These are phyloP conservation scores for Boletellus deceptivus DNA, from an alignment of 1,284 basidiomycete species.

Conservation along the genomic window DNA sequence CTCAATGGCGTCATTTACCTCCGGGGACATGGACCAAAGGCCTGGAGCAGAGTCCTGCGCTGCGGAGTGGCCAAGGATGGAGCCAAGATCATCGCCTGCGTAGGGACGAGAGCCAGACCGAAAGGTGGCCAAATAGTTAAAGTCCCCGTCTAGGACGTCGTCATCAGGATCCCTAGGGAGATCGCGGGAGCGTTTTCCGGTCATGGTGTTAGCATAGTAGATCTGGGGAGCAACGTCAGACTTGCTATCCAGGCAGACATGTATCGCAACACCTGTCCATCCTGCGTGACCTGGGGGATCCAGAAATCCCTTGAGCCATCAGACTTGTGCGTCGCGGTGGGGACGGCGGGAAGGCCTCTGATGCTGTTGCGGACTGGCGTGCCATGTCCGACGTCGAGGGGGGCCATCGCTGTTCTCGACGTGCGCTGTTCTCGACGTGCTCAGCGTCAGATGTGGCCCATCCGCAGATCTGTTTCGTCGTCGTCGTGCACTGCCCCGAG, in stretches of 20 bases:
- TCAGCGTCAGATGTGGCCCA: constrained; percentile 5
- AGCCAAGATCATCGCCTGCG: constrained; percentile 9
- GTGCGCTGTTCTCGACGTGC: constrained; percentile 9
- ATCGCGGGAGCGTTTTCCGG: constrained; percentile 29
- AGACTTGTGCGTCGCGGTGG: constrained; percentile 5
- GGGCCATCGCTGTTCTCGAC: constrained; percentile 22
- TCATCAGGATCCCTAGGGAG: constrained; percentile 28
- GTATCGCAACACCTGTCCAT: constrained; percentile 27
- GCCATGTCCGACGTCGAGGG: constrained; percentile 6
- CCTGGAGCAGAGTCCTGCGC: neutral
- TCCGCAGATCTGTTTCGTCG: constrained; percentile 1
- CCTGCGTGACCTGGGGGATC: constrained; percentile 32
- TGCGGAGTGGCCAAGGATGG: constrained; percentile 1
- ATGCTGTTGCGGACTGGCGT: constrained; percentile 17
- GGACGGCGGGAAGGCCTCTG: constrained; percentile 31
- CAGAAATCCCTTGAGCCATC: constrained; percentile 26
- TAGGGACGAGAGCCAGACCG: constrained; percentile 14
- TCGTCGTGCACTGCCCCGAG: constrained; percentile 2
- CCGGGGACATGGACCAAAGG: neutral
- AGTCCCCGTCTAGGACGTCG: constrained; percentile 10
- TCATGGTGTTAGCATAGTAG: constrained; percentile 33
- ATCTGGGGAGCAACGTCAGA: constrained; percentile 17
- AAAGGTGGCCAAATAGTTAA: constrained; percentile 13
- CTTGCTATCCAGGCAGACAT: neutral
- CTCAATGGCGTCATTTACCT: neutral